Base-by-base conservation (phyloP, 2,329 filamentous ascomycete species). In the Epichloe festucae region DNA sequence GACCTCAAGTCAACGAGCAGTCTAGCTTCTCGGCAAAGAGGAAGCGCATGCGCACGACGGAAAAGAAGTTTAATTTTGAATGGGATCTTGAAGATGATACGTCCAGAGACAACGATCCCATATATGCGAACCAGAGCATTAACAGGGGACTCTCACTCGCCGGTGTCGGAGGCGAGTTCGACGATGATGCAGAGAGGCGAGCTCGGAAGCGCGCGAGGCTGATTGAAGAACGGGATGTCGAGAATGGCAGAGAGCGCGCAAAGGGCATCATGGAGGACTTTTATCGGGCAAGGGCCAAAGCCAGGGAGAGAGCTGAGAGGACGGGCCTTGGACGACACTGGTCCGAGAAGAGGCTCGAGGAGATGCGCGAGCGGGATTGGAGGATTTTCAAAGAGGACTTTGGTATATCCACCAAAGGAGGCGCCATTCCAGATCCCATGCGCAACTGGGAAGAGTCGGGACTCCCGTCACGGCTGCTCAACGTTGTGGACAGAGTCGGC, bases 311-410 rank as follows among this genome's bases (percentile, higher is more conserved):
- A 56, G 81, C 82, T 11, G 75, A 77, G 54, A 79, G 85, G 55
- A 88, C 84, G 56, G 84, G 84, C 36, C 75, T 95, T 52, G 90
- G 94, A 60, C 90, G 90, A 67, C 89, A 95, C 68, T 98, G 93
- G 93, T 89, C 87, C 51, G 88, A 96, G 65, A 98, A 98, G 80
- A 79, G 77, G 55, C 73, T 97, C 56, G 82, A 87, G 14, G 87
- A 95, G 61, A 98, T 98, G 93, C 87, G 89, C 56, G 90, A 97
- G 70, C 79, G 93, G 65, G 93, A 98, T 69, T 98, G 93, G 93
- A 87, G 93, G 64, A 97, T 98, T 60, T 96, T 98, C 81, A 98
- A 97, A 70, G 93, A 97, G 67, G 90, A 98, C 68, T 97, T 95
- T 72, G 94, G 93, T 60, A 98, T 98, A 65, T 78, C 85, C 41